Evolutionary conservation across 2,329 filamentous ascomycete genomes (phyloP).

Genomic region (Ceratocystis eucalypticola): DNA sequence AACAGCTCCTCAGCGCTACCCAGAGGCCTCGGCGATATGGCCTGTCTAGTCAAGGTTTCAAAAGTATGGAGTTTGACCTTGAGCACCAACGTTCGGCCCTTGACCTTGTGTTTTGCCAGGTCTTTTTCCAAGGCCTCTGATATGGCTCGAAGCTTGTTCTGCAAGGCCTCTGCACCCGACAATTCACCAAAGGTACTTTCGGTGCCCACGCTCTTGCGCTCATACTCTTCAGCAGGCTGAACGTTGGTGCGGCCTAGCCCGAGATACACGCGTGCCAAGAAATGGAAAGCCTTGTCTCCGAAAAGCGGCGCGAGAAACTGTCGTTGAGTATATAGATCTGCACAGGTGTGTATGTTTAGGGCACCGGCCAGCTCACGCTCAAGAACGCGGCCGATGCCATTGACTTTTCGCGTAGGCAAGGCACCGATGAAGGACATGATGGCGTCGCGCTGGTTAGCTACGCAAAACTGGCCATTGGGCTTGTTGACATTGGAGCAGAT

Average conservation of each 20-base stretch:
- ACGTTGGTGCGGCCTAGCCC: conserved; percentile 76
- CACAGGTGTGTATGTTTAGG: conserved; percentile 76
- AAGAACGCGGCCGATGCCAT: conserved; percentile 86
- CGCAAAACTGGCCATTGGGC: conserved; percentile 77
- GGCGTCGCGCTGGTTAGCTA: conserved; percentile 55
- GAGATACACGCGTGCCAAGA: conserved; percentile 70
- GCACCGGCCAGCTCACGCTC: conserved; percentile 75
- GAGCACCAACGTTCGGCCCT: conserved; percentile 77
- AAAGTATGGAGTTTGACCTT: conserved; percentile 94
- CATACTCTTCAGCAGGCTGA: conserved; percentile 75
- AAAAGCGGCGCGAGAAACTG: conserved; percentile 65
- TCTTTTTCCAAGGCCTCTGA: conserved; percentile 82
- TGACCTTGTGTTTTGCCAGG: conserved; percentile 63
- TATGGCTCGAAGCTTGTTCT: conserved; percentile 64
- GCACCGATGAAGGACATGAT: conserved; percentile 79
- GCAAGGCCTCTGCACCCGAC: conserved; percentile 50
- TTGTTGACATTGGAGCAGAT: conserved; percentile 95
- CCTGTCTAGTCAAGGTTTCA: conserved; percentile 77
- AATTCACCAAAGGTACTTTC: conserved; percentile 85
- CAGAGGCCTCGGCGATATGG: conserved; percentile 58
- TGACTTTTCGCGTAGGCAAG: conserved; percentile 78
- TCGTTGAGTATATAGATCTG: conserved; percentile 68
- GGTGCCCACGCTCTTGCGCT: conserved; percentile 86
- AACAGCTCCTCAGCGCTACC: conserved; percentile 69
- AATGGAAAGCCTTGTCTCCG: conserved; percentile 80